These are phyloP conservation scores for Echinochloa phyllopogon DNA, from an alignment of 176 grass and related monocot genomes.

Conservation along the genomic window DNA sequence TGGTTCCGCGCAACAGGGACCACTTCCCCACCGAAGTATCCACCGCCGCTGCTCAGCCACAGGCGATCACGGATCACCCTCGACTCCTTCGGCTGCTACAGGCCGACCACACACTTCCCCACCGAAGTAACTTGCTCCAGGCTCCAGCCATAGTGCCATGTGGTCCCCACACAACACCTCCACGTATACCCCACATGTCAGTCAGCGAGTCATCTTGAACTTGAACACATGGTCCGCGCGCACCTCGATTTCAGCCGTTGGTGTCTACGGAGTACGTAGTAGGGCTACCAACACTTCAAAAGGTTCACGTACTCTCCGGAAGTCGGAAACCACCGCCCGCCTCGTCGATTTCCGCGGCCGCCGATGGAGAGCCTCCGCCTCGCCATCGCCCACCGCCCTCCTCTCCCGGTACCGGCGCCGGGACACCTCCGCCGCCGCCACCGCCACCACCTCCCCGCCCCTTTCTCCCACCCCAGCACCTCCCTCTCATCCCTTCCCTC, in stretches of 20 bases:
- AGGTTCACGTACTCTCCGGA: background rate
- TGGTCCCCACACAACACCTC: background rate
- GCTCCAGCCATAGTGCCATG: background rate
- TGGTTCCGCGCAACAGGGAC: background rate
- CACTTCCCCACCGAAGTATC: background rate
- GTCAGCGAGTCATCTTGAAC: background rate
- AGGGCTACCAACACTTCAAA: slow-evolving; percentile 23
- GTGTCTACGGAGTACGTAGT: background rate
- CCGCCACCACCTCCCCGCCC: background rate
- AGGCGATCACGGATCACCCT: too few species aligned
- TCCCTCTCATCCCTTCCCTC: slow-evolving; percentile 21
- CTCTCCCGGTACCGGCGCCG: background rate
- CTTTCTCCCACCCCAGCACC: background rate
- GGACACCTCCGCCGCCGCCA: slow-evolving; percentile 14
- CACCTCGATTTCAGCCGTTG: slow-evolving; percentile 7
- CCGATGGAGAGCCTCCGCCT: slow-evolving; percentile 56
- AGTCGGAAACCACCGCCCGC: slow-evolving; percentile 12
- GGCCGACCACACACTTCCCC: slow-evolving; percentile 5
- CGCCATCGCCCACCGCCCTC: slow-evolving; percentile 43
- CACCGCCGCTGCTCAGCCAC: background rate
- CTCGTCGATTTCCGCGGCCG: slow-evolving; percentile 27
- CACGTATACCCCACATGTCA: background rate
- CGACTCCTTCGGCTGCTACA: background rate
- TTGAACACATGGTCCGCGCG: background rate
- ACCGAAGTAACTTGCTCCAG: background rate